Evolutionary conservation across 345 rosid genomes (phyloP), one percentile per base, ranked within the genome.

Genomic region (Citrus medica): DNA sequence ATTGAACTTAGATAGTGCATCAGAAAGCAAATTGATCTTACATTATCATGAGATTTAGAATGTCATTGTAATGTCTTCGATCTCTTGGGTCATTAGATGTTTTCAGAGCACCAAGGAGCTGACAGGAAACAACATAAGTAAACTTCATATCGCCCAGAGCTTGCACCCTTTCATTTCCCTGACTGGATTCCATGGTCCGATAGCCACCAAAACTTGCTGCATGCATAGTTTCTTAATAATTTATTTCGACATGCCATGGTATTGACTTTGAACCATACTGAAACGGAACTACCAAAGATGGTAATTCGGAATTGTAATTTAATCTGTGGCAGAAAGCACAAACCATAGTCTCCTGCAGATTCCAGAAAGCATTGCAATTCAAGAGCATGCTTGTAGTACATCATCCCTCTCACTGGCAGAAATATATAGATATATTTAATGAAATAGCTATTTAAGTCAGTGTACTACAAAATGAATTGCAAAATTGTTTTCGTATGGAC

Each of bases 61-160:
- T 94, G 74, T 94, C 89, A 76, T 17, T 87, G 87, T 94, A 94
- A 83, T 92, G 84, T 81, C 91, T 88, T 32, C 97, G 82, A 1
- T 91, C 98, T 40, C 60, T 82, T 42, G 0, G 0, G 53, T 94
- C 93, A 76, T 79, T 64, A 8, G 98, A 88, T 84, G 89, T 90
- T 86, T 94, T 96, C 80, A 92, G 98, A 83, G 81, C 80, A 35
- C 99, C 99, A 86, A 92, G 92, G 56, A 94, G 33, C 81, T 96
- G 99, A 90, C 99, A 96, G 33, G 99, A 96, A 83, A 96, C 99
- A 71, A 96, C 98, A 81, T 94, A 96, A 51, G 98, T 94, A 86
- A 94, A 94, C 89, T 96, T 96, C 84, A 96, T 56, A 87, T 92
- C 89, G 22, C 92, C 97, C 73, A 92, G 86, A 82, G 99, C 98